Conservation (phyloP, 2,329 filamentous ascomycete genomes). For the Botryotinia convoluta region DNA sequence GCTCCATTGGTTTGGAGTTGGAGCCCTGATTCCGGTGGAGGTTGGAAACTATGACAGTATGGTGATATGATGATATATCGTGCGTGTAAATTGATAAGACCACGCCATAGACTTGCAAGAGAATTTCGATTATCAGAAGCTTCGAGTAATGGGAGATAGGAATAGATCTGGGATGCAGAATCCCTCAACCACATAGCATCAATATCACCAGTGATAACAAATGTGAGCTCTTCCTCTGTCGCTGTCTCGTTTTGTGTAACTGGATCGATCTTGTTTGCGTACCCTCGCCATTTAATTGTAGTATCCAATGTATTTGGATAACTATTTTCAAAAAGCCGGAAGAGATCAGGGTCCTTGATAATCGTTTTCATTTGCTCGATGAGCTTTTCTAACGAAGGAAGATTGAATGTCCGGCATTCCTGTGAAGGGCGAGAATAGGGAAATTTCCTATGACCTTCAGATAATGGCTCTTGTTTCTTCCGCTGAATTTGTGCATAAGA, state of each 20-base stretch:
- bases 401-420: slow-evolving; percentile 77
- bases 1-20: slow-evolving; percentile 55
- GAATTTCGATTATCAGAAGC: slow-evolving; percentile 54
- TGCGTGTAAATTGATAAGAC: slow-evolving; percentile 68
- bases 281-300: slow-evolving; percentile 66
- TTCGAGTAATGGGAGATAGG: slow-evolving; percentile 62
- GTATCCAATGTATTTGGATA: slow-evolving; percentile 76
- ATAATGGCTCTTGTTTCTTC: slow-evolving; percentile 28
- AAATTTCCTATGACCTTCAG: slow-evolving; percentile 65
- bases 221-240: slow-evolving; percentile 60
- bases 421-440: slow-evolving; percentile 75
- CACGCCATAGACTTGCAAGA: slow-evolving; percentile 64
- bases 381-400: slow-evolving; percentile 70
- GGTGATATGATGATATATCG: slow-evolving; percentile 68
- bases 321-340: slow-evolving; percentile 67
- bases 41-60: slow-evolving; percentile 90
- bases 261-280: slow-evolving; percentile 47
- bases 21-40: slow-evolving; percentile 71
- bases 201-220: slow-evolving; percentile 58
- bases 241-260: slow-evolving; percentile 23
- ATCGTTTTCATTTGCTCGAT: slow-evolving; percentile 67
- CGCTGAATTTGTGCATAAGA: slow-evolving; percentile 29
- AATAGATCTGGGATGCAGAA: slow-evolving; percentile 73
- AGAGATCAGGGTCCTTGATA: slow-evolving; percentile 74
- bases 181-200: slow-evolving; percentile 90